phyloP scores from a whole-genome alignment of 1,284 basidiomycete species.

The Neolentinus lepideus region DNA sequence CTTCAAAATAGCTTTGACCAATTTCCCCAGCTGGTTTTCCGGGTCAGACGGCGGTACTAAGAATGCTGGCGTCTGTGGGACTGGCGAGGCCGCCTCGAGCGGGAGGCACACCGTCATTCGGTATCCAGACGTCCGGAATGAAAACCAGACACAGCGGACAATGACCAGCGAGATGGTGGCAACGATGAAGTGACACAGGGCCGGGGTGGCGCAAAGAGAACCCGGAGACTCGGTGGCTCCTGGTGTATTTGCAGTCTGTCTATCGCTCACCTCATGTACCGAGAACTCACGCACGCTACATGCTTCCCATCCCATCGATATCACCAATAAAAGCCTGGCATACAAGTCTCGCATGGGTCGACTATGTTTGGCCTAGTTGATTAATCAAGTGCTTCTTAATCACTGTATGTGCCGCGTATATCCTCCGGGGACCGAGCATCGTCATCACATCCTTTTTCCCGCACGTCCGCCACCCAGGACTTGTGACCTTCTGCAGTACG shows the following conservation, averaged over 20 bases:
- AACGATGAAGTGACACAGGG: background rate
- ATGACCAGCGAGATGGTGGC: conserved; percentile 1
- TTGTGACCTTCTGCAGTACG: no score
- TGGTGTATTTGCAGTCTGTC: background rate
- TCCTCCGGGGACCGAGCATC: no score
- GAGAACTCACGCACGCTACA: background rate
- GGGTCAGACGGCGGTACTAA: conserved; percentile 28
- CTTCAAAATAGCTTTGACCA: conserved; percentile 62
- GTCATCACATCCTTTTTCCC: no score
- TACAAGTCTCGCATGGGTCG: background rate
- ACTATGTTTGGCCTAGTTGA: background rate
- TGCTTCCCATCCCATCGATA: background rate
- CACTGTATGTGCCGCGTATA: no score
- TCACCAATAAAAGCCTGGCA: background rate
- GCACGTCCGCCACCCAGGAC: no score
- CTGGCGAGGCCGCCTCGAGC: conserved; percentile 21
- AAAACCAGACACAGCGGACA: no score
- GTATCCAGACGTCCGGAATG: background rate
- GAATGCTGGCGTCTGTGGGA: conserved; percentile 27
- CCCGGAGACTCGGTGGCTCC: no score
- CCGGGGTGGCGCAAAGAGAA: background rate
- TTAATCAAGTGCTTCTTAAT: background rate
- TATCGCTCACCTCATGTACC: background rate
- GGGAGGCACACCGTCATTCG: conserved; percentile 28
- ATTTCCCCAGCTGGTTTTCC: conserved; percentile 37